These are phyloP conservation scores for Xylaria sp. DNA, from an alignment of 2,329 filamentous ascomycete genomes.

Conservation along the genomic window DNA sequence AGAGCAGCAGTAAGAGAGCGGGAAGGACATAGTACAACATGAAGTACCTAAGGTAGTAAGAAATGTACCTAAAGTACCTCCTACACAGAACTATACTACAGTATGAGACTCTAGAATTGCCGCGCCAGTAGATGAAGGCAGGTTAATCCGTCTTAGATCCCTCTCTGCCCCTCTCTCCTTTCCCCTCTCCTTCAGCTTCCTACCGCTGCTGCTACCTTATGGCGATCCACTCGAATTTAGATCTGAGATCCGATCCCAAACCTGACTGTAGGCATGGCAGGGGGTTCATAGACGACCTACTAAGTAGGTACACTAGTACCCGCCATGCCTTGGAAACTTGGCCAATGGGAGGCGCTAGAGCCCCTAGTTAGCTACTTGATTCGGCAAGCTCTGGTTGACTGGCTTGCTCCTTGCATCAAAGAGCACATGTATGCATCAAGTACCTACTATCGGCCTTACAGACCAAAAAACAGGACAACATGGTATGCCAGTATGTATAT, in stretches of 20 bases:
- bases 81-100: too few relatives aligned
- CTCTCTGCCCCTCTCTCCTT: neutral
- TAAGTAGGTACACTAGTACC: too few relatives aligned
- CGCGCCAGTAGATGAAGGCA: too few relatives aligned
- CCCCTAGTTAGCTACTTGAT: conserved; percentile 37
- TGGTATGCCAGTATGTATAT: neutral
- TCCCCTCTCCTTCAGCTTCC: neutral
- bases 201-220: neutral
- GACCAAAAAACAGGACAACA: neutral
- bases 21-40: neutral
- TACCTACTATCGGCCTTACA: neutral
- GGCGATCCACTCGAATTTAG: neutral
- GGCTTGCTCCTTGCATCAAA: neutral
- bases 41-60: neutral
- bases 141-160: too few relatives aligned
- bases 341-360: conserved; percentile 31
- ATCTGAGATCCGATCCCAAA: conserved; percentile 5
- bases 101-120: too few relatives aligned
- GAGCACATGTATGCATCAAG: neutral
- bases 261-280: neutral
- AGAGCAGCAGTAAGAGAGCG: neutral
- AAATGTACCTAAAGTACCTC: neutral
- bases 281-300: too few relatives aligned
- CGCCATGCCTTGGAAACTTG: neutral
- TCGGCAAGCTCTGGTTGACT: conserved; percentile 26